Evolutionary conservation across 2,329 filamentous ascomycete genomes (phyloP).

Genomic region (Sporothrix curviconia): DNA sequence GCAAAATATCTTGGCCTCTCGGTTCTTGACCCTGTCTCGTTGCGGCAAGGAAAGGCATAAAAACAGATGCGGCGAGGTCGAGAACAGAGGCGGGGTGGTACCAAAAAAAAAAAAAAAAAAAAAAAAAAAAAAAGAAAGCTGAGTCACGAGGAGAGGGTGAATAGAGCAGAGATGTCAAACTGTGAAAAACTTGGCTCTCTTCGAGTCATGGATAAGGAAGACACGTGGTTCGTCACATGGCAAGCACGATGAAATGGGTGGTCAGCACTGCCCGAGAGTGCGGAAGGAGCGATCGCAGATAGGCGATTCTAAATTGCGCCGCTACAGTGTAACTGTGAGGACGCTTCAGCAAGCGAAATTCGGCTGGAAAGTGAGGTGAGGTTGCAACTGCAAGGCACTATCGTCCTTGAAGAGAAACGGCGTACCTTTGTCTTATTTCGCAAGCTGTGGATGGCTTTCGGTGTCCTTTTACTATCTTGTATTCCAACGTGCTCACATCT

Average conservation of each 20-base stretch:
- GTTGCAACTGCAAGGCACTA: too few species aligned
- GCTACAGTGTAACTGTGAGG: background rate
- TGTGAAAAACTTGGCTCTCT: too few species aligned
- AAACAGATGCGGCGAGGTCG: background rate
- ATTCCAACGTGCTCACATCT: background rate
- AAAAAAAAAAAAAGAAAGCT: background rate
- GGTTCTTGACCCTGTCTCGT: background rate
- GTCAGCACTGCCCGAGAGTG: too few species aligned
- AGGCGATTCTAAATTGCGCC: background rate
- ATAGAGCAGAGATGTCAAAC: background rate
- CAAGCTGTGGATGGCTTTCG: background rate
- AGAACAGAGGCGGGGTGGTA: background rate
- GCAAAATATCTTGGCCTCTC: constrained; percentile 4
- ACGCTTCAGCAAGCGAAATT: constrained; percentile 2
- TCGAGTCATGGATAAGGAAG: too few species aligned
- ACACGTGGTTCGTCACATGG: background rate
- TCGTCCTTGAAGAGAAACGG: background rate
- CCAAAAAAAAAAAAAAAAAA: background rate
- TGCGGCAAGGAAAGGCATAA: background rate
- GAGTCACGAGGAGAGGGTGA: background rate
- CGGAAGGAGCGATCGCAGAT: background rate
- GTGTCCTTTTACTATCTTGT: background rate
- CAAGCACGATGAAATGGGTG: background rate
- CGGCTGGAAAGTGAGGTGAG: background rate
- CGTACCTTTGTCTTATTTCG: background rate